These are phyloP conservation scores for Candida koratica DNA, from an alignment of 805 yeast species.

Conservation along the genomic window DNA sequence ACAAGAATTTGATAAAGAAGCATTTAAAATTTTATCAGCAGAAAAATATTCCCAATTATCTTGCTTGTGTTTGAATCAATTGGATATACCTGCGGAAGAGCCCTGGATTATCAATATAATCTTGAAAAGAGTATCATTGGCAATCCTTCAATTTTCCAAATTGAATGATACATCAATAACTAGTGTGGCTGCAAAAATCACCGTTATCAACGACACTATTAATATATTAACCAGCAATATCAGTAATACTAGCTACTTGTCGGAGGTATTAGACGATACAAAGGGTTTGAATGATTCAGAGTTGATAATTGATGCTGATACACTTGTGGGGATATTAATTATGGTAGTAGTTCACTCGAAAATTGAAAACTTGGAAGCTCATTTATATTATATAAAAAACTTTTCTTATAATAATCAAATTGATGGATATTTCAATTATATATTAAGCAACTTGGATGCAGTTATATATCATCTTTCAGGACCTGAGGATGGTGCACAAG, in stretches of 20 bases:
- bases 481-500: slow-evolving; percentile 11
- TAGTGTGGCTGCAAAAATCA: slow-evolving; percentile 46
- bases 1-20: slow-evolving; percentile 20
- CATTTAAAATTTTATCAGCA: slow-evolving; percentile 25
- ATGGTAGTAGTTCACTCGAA: slow-evolving; percentile 65
- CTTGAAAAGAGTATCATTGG: slow-evolving; percentile 42
- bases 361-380: slow-evolving; percentile 56
- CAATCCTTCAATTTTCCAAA: slow-evolving; percentile 50
- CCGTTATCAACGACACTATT: slow-evolving; percentile 50
- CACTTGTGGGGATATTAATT: slow-evolving; percentile 66
- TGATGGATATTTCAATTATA: slow-evolving; percentile 71
- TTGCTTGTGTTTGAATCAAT: slow-evolving; percentile 46
- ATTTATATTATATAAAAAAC: slow-evolving; percentile 59
- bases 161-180: slow-evolving; percentile 36
- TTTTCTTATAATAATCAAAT: slow-evolving; percentile 31
- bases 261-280: slow-evolving; percentile 6
- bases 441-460: slow-evolving; percentile 79
- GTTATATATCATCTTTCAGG: slow-evolving; percentile 58
- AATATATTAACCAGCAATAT: slow-evolving; percentile 39
- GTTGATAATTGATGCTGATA: slow-evolving; percentile 70
- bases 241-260: too few species aligned
- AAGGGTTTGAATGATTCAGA: slow-evolving; percentile 4
- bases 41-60: slow-evolving; percentile 33
- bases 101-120: slow-evolving; percentile 39
- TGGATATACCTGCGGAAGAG: slow-evolving; percentile 41